phyloP scores from a whole-genome alignment of 129 eudicot species.

The Oenanthe sinensis region DNA sequence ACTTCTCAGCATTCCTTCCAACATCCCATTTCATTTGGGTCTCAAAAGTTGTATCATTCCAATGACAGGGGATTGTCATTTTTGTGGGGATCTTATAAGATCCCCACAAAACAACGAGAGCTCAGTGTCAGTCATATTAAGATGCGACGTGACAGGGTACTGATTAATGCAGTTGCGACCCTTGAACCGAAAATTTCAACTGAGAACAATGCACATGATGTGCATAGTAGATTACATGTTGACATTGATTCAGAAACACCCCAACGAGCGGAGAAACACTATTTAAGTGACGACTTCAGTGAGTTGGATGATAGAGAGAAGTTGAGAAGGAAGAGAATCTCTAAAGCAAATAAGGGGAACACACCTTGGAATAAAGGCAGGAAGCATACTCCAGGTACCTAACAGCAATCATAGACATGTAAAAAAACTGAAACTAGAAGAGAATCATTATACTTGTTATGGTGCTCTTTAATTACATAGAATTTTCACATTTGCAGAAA shows the following conservation, averaged over 20 bases:
- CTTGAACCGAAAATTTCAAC: slow-evolving; percentile 37
- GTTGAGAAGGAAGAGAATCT: slow-evolving; percentile 82
- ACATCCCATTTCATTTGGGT: slow-evolving; percentile 29
- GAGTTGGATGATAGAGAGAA: slow-evolving; percentile 55
- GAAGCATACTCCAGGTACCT: slow-evolving; percentile 75
- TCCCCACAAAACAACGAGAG: slow-evolving; percentile 11
- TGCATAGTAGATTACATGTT: slow-evolving; percentile 9
- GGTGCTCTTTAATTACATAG: slow-evolving; percentile 4
- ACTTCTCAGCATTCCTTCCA: slow-evolving; percentile 53
- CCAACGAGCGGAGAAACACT: slow-evolving; percentile 16
- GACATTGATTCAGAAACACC: slow-evolving; percentile 16
- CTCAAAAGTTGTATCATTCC: slow-evolving; percentile 26
- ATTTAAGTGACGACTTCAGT: slow-evolving; percentile 30
- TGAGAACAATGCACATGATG: slow-evolving; percentile 15
- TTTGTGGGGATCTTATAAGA: slow-evolving; percentile 29
- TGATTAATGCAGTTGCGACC: slow-evolving; percentile 69
- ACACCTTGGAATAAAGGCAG: slow-evolving; percentile 83
- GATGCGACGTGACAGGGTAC: slow-evolving; percentile 22
- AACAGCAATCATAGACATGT: background rate
- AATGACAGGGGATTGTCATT: slow-evolving; percentile 26
- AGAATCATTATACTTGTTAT: background rate
- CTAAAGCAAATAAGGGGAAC: slow-evolving; percentile 79
- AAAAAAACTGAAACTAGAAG: background rate
- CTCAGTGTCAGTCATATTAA: slow-evolving; percentile 10
- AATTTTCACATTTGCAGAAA: slow-evolving; percentile 48